These are phyloP conservation scores for Aspergillus sp. DNA, from an alignment of 2,329 filamentous ascomycete species.

Conservation along the genomic window DNA sequence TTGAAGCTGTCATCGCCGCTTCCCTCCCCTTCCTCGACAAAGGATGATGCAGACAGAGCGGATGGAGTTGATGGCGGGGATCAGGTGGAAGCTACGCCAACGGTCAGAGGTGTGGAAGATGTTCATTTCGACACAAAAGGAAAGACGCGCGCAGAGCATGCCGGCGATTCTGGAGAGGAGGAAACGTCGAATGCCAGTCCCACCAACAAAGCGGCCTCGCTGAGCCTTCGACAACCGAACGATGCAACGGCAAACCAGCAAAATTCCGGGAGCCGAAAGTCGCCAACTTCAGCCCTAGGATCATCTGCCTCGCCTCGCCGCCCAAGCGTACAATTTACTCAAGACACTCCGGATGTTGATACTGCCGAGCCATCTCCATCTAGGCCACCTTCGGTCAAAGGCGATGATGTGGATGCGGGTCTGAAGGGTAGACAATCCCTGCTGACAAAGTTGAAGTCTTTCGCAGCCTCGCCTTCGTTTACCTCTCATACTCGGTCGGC, in stretches of 20 bases:
- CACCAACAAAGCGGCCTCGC: constrained; percentile 23
- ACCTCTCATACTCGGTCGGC: constrained; percentile 52
- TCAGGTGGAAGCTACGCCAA: neutral
- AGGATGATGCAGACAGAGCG: constrained; percentile 18
- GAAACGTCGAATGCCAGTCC: constrained; percentile 20
- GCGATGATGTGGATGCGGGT: constrained; percentile 59
- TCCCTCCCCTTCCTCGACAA: constrained; percentile 29
- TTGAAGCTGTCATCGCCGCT: constrained; percentile 31
- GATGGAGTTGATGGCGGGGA: constrained; percentile 18
- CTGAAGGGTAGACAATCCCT: constrained; percentile 65
- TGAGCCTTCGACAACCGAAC: constrained; percentile 29
- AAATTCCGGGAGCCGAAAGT: constrained; percentile 24
- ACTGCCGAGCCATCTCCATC: constrained; percentile 55
- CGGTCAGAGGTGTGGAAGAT: constrained; percentile 10
- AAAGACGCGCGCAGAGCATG: constrained; percentile 11
- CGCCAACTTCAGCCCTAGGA: constrained; percentile 28
- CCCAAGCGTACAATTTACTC: constrained; percentile 75
- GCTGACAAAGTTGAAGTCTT: constrained; percentile 75
- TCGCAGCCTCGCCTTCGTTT: constrained; percentile 60
- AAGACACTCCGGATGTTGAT: constrained; percentile 54
- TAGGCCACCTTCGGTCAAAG: constrained; percentile 65
- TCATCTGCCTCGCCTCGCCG: constrained; percentile 49
- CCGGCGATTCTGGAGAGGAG: constrained; percentile 10
- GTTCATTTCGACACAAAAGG: constrained; percentile 9
- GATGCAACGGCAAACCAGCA: constrained; percentile 27